Base-by-base conservation (phyloP, 768 basidiomycete genomes). In the Leccinum imitatum region DNA sequence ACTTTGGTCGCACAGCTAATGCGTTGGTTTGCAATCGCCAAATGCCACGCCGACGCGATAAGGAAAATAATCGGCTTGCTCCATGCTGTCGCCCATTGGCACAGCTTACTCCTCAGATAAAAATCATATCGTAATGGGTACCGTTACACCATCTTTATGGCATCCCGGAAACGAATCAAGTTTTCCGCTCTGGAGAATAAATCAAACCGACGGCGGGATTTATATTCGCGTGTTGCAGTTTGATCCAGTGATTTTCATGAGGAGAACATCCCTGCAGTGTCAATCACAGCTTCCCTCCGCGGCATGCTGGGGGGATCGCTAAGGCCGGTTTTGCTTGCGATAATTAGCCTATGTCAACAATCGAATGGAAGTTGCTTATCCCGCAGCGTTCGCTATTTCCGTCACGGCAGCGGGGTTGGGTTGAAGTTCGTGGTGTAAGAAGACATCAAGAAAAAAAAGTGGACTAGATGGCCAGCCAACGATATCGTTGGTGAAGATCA, bases 61-160 rank as follows among this genome's bases (percentile, higher is more conserved):
- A 25, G 6, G 14, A 10, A 9, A 21, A n/a, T 41, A n/a, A 9
- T 41, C 31, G 25, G 58, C n/a, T 8, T 17, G 10, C 30, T 53
- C 50, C 60, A 55, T 58, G 41, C 59, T 54, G 48, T 59, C 4
- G 6, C 41, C 10, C 21, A 17, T 59, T 67, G 68, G 68, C 51
- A 31, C 37, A 58, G 60, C 59, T 55, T 59, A 25, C 51, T 21
- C 25, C 63, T 35, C 60, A 57, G 51, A 52, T 48, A 39, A n/a
- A 53, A 11, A 44, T 56, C 19, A 30, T 51, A 44, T 23, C 60
- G 33, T 0, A 59, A 27, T 47, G 33, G 33, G 37, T 50, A 46
- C 2, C 10, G 8, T 14, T 21, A 58, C 30, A 15, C 44, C n/a
- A 30, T 35, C 5, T 10, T 44, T 31, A 21, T 8, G 52, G 31